Percentiles rank a stretch among this genome's conserved stretches.
phyloP scores from a whole-genome alignment of 495 filamentous ascomycete genomes.

The Bacidia rubella region DNA sequence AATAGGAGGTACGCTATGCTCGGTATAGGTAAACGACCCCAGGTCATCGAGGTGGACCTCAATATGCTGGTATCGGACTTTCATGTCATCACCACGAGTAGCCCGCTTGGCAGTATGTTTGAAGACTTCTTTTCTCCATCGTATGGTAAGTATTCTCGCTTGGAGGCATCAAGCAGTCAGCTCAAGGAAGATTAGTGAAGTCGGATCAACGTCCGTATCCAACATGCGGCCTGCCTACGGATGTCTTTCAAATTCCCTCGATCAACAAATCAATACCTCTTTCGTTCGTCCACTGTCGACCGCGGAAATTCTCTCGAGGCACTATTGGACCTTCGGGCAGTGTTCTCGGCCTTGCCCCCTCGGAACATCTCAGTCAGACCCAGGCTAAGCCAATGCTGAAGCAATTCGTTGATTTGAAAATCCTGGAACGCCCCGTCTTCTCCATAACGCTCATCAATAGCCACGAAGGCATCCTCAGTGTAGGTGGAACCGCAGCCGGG shows the following conservation, averaged over 20 bases:
- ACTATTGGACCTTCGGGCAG: conserved; percentile 22
- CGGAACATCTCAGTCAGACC: conserved; percentile 20
- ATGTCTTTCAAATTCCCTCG: conserved; percentile 20
- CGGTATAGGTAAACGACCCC: conserved; percentile 19
- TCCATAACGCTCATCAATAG: conserved; percentile 24
- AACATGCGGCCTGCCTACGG: conserved; percentile 18
- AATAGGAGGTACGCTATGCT: conserved; percentile 20
- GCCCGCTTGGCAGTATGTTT: conserved; percentile 20
- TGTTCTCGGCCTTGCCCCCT: conserved; percentile 22
- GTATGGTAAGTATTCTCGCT: conserved; percentile 8
- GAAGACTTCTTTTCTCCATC: conserved; percentile 20
- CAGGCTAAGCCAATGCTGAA: conserved; percentile 15
- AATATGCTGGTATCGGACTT: conserved; percentile 26
- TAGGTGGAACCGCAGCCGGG: conserved; percentile 22
- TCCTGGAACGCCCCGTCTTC: conserved; percentile 19
- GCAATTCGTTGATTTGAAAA: conserved; percentile 17
- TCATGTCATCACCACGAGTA: conserved; percentile 21
- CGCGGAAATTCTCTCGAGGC: conserved; percentile 17
- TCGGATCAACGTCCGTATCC: conserved; percentile 18
- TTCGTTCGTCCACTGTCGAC: conserved; percentile 23
- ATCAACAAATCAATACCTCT: conserved; percentile 18
- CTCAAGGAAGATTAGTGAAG: conserved; percentile 10
- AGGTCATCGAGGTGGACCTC: conserved; percentile 23
- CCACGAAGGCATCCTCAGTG: conserved; percentile 22
- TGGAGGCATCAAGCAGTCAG: too few species aligned